Evolutionary conservation across 2,329 filamentous ascomycete genomes (phyloP), one percentile per base, ranked within the genome.

Genomic region (Phoma sp.): DNA sequence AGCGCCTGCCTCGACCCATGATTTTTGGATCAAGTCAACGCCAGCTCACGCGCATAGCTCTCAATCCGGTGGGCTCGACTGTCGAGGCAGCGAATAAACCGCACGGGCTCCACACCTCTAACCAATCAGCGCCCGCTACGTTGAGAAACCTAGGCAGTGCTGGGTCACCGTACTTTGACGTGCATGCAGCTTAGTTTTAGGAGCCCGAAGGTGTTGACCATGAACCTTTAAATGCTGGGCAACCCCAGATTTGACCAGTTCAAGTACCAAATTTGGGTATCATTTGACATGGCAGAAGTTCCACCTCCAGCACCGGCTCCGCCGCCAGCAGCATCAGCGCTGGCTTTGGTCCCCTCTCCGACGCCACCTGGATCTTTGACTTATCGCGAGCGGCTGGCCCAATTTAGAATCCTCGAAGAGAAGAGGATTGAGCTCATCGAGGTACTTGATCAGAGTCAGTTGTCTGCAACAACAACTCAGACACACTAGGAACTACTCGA

Each of bases 321-420:
- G 18, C 56, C 50, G 40, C 42, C 47, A 22, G 48, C 50, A 39
- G 49, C 46, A 40, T 48, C 38, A 41, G 32, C 53, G 45, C 50
- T 47, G 29, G 46, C 27, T 33, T 52, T 61, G 39, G 36, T 55
- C 7, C 47, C 52, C 4, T 11, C 46, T 39, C 46, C 61, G 22
- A 30, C 62, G 36, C 24, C 60, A 24, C 55, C 59, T 2, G 59
- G 52, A 1, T 57, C 67, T 4, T 51, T 62, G 35, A 66, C 71
- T 33, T 72, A 70, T 57, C 64, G 72, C 23, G 72, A 73, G 46
- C 58, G 69, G 33, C 48, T 75, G 43, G 68, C 70, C 13, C 71
- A 75, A 60, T 75, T 74, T 35, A 65, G 59, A 46, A 73, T 73
- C 23, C 38, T 75, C 23, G 72, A 75, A 35, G 72, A 74, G 60